Percentiles rank a stretch among this genome's conserved stretches.
phyloP scores from a whole-genome alignment of 257 asterid species.

The Dorcoceras hygrometricum region DNA sequence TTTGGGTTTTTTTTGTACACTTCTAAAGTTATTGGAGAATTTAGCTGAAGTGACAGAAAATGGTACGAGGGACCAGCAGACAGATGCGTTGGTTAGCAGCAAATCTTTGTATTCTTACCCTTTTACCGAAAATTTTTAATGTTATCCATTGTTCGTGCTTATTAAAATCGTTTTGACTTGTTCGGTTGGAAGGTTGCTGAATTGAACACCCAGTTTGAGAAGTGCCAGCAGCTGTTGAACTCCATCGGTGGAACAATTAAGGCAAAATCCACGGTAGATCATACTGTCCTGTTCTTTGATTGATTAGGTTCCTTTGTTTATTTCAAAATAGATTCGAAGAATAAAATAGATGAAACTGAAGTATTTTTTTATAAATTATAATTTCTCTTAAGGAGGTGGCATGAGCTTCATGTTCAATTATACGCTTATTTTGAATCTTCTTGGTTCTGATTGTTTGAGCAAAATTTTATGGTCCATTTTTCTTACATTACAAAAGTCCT shows the following conservation, averaged over 20 bases:
- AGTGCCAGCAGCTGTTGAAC: constrained; percentile 91
- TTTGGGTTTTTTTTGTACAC: not conserved
- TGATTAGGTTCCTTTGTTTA: not conserved
- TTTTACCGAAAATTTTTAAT: not conserved
- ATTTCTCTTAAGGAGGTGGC: constrained; percentile 7
- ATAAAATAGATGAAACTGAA: not conserved
- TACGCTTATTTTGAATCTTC: not conserved
- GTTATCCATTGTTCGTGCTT: not conserved
- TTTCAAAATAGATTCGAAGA: not conserved
- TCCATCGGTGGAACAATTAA: constrained; percentile 69
- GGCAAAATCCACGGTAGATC: constrained; percentile 69
- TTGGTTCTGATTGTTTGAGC: too few species aligned
- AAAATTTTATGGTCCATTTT: too few species aligned
- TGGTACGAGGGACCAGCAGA: constrained; percentile 89
- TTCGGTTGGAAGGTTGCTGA: constrained; percentile 56
- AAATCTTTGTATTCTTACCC: constrained; percentile 1
- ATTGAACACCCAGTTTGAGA: constrained; percentile 82
- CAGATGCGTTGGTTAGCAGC: constrained; percentile 82
- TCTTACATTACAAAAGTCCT: too few species aligned
- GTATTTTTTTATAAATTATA: not conserved
- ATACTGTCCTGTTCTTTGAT: not conserved
- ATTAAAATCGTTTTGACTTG: constrained; percentile 13
- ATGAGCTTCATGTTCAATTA: not conserved
- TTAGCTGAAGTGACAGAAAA: constrained; percentile 71
- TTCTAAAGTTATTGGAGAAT: constrained; percentile 78